A percentile compares a stretch with the other conserved stretches of the same genome.
Evolutionary conservation across 1,284 basidiomycete genomes (phyloP).

Genomic region (Porodaedalea pini): DNA sequence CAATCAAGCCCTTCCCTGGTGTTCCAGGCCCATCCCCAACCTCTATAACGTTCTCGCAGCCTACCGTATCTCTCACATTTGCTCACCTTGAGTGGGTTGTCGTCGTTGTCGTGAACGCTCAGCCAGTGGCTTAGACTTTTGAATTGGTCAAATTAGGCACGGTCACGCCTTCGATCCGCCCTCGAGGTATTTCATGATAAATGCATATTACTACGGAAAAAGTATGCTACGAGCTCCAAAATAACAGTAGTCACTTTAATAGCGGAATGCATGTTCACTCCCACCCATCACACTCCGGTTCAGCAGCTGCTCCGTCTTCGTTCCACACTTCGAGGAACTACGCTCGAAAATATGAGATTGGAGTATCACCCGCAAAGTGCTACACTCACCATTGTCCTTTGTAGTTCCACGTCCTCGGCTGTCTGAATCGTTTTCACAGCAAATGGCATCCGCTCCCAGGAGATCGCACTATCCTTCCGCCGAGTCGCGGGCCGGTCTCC

Average conservation of each 20-base stretch:
- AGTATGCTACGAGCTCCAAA: not conserved
- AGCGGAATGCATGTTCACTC: slow-evolving; percentile 6
- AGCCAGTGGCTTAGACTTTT: too few species aligned
- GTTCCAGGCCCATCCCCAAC: too few species aligned
- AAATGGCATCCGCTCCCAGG: slow-evolving; percentile 71
- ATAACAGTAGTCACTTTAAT: not conserved
- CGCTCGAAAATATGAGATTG: not conserved
- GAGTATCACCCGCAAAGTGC: too few species aligned
- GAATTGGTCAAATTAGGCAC: not conserved
- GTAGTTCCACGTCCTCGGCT: slow-evolving; percentile 51
- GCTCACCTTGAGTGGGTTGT: slow-evolving; percentile 13
- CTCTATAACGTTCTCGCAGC: too few species aligned
- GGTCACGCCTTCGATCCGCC: not conserved
- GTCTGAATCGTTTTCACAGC: slow-evolving; percentile 57
- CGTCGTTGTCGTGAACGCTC: too few species aligned
- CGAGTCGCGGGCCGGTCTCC: slow-evolving; percentile 78
- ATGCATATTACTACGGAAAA: too few species aligned
- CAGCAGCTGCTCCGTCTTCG: slow-evolving; percentile 70
- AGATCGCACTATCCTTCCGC: slow-evolving; percentile 57
- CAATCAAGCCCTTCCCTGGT: not conserved
- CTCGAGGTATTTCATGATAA: too few species aligned
- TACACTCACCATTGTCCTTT: slow-evolving; percentile 53
- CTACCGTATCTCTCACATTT: not conserved
- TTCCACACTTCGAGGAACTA: slow-evolving; percentile 80
- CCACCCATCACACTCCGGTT: slow-evolving; percentile 52